These are phyloP conservation scores for Poronia punctata DNA, from an alignment of 495 filamentous ascomycete species.

Conservation along the genomic window DNA sequence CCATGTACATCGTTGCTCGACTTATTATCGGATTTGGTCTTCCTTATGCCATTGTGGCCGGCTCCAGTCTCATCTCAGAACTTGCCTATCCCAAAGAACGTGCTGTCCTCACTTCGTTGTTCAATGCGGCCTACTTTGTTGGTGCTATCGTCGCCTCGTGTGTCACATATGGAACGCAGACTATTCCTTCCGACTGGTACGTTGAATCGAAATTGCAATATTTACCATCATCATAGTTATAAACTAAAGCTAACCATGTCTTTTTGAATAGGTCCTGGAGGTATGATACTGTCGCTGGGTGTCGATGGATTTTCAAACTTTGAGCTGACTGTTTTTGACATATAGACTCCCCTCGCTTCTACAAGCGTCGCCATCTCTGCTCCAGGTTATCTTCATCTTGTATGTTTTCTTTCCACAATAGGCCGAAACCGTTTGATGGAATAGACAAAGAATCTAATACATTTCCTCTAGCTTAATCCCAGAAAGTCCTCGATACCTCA, in stretches of 20 bases:
- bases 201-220: slow-evolving; percentile 2
- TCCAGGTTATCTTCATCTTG: slow-evolving; percentile 52
- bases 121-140: slow-evolving; percentile 60
- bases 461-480: slow-evolving; percentile 39
- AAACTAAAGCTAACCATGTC: neutral
- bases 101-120: slow-evolving; percentile 57
- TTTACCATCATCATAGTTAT: neutral
- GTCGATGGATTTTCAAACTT: no score
- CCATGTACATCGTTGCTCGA: slow-evolving; percentile 60
- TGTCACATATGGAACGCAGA: slow-evolving; percentile 50
- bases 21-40: slow-evolving; percentile 61
- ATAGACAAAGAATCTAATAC: no score
- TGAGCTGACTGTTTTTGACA: slow-evolving; percentile 8
- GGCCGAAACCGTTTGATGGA: no score
- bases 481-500: slow-evolving; percentile 54
- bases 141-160: slow-evolving; percentile 55
- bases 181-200: slow-evolving; percentile 48
- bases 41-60: slow-evolving; percentile 57
- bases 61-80: slow-evolving; percentile 58
- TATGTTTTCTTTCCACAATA: slow-evolving; percentile 4
- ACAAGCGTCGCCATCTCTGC: slow-evolving; percentile 45
- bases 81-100: slow-evolving; percentile 61
- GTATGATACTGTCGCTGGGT: slow-evolving; percentile 3
- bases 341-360: slow-evolving; percentile 51
- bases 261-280: slow-evolving; percentile 44